Base-by-base conservation (phyloP, 352 stramenopile genomes). In the Discostella stelligera region DNA sequence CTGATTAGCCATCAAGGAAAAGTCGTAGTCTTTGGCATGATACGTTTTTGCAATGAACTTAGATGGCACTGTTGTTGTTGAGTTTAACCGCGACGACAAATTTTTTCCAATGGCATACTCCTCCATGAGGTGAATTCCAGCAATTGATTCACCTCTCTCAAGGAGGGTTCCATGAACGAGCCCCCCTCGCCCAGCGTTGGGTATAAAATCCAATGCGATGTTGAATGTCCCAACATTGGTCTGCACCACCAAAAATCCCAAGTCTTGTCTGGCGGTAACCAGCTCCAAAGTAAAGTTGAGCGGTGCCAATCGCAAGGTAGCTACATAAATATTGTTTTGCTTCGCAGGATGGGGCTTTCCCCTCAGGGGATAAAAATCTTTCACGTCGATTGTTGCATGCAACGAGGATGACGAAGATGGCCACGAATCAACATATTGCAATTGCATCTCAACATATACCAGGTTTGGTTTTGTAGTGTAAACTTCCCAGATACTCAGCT, bases 211-310 rank as follows among this genome's bases (percentile, higher is more conserved):
- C 46, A 91, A 78, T n/a, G 54, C 73, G 66, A 88, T 85, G 18
- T 77, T 77, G 61, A 91, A 81, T n/a, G 72, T 67, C 20, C 80
- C 77, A 2, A 63, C 18, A 60, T 79, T 83, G 21, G 83, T 89
- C 66, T 52, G 25, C 14, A 91, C 71, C 44, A 83, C 46, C 23
- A 90, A 66, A 71, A 87, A 89, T 58, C 83, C 83, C n/a, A 91
- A 64, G 52, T 87, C 79, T 13, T 67, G 69, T 10, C 77, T 62
- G 3, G 46, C 66, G 13, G 49, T 71, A 41, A 70, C 69, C 54
- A 72, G 63, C 2, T 82, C 61, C 4, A 37, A 54, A 20, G 61
- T 66, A 37, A 83, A 80, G 25, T 77, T 67, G 13, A 87, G 61
- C 18, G 72, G 67, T 50, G 83, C 61, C 62, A 89, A 58, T 49